Evolutionary conservation across 2,329 filamentous ascomycete species (phyloP), one percentile per base, ranked within the genome.

Genomic region (Penicillium sp.): DNA sequence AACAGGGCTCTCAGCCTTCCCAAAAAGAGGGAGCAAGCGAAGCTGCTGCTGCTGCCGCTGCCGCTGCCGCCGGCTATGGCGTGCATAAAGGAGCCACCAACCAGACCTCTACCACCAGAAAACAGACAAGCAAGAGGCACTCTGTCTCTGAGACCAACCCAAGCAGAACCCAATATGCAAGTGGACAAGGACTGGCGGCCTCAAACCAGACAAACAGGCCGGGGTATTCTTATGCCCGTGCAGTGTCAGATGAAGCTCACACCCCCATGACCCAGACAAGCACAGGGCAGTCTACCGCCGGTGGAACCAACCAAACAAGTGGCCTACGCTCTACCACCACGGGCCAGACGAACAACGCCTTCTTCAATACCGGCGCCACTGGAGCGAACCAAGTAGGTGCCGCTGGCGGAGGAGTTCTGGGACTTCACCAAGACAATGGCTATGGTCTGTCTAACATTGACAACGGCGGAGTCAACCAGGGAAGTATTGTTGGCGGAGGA

Each of bases 11-110:
- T n/a, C 17, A 43, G 11, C 37, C 53, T 36, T 22, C 46, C 22
- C 38, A 54, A 12, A 28, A 53, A 48, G 49, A 31, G 42, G 58
- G 47, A 12, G 40, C 28, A 12, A 30, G 42, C 6, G 45, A 53
- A 41, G 53, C 43, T 12, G 42, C 46, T 4, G 43, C 44, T 5
- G 50, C 37, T 10, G 43, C 50, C 5, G 50, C 46, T 6, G 31
- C 33, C 2, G 33, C 26, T 1, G 49, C 38, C 11, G 49, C 44
- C 6, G 50, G 55, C 12, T 25, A 53, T 43, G 50, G 52, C 5
- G 56, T 54, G 48, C 50, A 50, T 22, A 55, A 53, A 33, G 36
- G 37, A 35, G 44, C 12, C 1, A 31, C 28, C n/a, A 36, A 50
- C 14, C 45, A 56, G 38, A n/a, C n/a, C 14, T 31, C 45, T 17